phyloP scores from a whole-genome alignment of 371 early-diverging fungal species.

The Parasitella parasitica region DNA sequence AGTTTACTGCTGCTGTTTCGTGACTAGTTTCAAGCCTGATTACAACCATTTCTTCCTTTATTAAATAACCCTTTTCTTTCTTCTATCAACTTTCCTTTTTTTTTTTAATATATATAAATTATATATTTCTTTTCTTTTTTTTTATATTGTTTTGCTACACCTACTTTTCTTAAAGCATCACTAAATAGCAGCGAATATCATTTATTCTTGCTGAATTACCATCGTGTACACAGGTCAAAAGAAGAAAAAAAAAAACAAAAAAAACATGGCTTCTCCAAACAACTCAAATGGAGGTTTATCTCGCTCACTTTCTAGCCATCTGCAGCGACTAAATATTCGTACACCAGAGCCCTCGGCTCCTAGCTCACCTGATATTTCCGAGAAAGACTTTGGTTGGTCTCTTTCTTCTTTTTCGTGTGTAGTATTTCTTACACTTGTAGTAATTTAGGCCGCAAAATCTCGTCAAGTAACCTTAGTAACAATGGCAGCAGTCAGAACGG shows the following conservation, averaged over 20 bases:
- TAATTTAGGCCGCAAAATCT: not conserved
- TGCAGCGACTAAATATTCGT: conserved; percentile 41
- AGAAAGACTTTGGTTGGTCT: conserved; percentile 18
- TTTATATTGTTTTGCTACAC: not conserved
- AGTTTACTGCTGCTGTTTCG: not conserved
- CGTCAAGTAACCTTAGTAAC: not conserved
- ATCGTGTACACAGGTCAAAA: too few relatives aligned
- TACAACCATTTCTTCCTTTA: not conserved
- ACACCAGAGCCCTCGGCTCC: conserved; percentile 23
- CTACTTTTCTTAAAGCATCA: not conserved
- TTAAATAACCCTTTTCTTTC: not conserved
- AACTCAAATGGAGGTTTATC: conserved; percentile 36
- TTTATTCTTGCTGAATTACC: not conserved
- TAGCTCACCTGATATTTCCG: conserved; percentile 32
- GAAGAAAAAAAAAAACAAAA: too few relatives aligned
- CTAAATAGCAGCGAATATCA: not conserved
- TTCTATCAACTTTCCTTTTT: not conserved
- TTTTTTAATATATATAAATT: not conserved
- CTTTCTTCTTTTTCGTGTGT: not conserved
- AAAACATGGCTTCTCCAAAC: conserved; percentile 40
- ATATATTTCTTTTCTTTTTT: not conserved
- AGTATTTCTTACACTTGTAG: too few relatives aligned
- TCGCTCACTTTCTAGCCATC: conserved; percentile 47
- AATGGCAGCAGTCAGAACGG: not conserved
- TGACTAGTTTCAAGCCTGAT: conserved; percentile 1